phyloP scores from a whole-genome alignment of 192 early-diverging fungal species.

The Geosiphon pyriformis region DNA sequence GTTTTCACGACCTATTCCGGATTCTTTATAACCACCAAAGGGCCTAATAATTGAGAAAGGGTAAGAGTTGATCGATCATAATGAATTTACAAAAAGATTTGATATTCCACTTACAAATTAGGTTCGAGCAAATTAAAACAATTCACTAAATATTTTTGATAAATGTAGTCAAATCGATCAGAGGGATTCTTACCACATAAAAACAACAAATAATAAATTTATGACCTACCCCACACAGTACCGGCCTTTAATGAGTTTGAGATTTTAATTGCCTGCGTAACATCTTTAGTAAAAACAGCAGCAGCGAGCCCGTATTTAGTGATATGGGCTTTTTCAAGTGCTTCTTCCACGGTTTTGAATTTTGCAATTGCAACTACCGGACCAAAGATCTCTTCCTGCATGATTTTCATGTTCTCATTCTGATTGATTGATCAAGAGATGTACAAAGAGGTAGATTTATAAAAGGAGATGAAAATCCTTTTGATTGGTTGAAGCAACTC shows the following conservation, averaged over 20 bases:
- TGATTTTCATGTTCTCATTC: slow-evolving; percentile 44
- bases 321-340: slow-evolving; percentile 59
- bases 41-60: slow-evolving; percentile 25
- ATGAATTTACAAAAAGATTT: not conserved
- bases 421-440: slow-evolving; percentile 20
- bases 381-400: slow-evolving; percentile 81
- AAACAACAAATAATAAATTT: too few relatives aligned
- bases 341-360: slow-evolving; percentile 72
- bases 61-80: too few relatives aligned
- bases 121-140: not conserved
- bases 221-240: slow-evolving; percentile 50
- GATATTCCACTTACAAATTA: not conserved
- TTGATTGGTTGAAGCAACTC: not conserved
- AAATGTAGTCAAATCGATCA: slow-evolving; percentile 30
- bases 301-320: slow-evolving; percentile 73
- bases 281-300: slow-evolving; percentile 66
- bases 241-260: slow-evolving; percentile 47
- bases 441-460: not conserved
- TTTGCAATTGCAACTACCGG: slow-evolving; percentile 73
- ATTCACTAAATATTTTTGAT: not conserved
- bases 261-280: slow-evolving; percentile 47
- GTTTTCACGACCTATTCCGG: slow-evolving; percentile 58
- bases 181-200: too few relatives aligned
- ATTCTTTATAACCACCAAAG: slow-evolving; percentile 72
- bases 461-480: not conserved